phyloP scores from a whole-genome alignment of 106 monocot species.

The Dioscorea dumetorum region DNA sequence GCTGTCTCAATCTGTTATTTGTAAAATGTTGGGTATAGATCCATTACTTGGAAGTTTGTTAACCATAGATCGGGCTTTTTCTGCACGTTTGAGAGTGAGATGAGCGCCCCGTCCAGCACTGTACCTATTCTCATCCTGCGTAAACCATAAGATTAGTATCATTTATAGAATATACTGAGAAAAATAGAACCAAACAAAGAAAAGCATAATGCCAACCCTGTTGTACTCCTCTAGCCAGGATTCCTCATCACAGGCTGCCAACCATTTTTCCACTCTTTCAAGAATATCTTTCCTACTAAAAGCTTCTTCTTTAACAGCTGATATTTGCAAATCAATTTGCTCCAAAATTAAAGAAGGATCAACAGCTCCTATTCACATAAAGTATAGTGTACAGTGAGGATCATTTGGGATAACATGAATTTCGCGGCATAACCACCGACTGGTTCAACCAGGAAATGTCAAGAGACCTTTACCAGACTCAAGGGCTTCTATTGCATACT shows the following conservation, averaged over 20 bases:
- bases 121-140: slow-evolving; percentile 75
- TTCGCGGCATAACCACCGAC: background rate
- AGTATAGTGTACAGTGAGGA: too few species aligned
- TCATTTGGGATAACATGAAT: background rate
- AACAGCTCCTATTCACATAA: slow-evolving; percentile 21
- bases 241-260: slow-evolving; percentile 66
- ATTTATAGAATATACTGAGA: background rate
- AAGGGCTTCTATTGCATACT: slow-evolving; percentile 34
- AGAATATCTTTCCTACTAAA: slow-evolving; percentile 81
- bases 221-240: slow-evolving; percentile 83
- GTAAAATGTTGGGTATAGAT: too few species aligned
- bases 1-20: too few species aligned
- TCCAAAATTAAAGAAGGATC: slow-evolving; percentile 51
- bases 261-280: slow-evolving; percentile 73
- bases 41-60: slow-evolving; percentile 56
- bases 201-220: slow-evolving; percentile 38
- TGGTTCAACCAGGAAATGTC: too few species aligned
- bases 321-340: slow-evolving; percentile 54
- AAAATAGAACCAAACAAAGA: background rate
- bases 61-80: slow-evolving; percentile 64
- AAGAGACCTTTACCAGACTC: slow-evolving; percentile 34
- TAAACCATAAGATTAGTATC: background rate
- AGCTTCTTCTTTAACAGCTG: slow-evolving; percentile 53
- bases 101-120: slow-evolving; percentile 80
- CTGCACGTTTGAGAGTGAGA: slow-evolving; percentile 65